Evolutionary conservation across 1,284 basidiomycete species (phyloP), one percentile per base, ranked within the genome.

Genomic region (Leccinum pachyderme): DNA sequence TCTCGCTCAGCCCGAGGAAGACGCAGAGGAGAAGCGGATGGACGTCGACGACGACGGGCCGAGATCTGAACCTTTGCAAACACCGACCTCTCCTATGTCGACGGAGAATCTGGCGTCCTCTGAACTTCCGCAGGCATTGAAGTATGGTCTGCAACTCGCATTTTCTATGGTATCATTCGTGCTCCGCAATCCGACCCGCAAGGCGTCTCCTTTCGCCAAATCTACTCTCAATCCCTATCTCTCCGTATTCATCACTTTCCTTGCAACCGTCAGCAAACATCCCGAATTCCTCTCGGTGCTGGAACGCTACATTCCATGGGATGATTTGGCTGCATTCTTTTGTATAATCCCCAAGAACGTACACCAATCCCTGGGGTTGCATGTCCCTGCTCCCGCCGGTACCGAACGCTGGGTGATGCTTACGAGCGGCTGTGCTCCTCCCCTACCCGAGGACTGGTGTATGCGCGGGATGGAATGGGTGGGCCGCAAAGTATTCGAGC

Each of bases 381-480:
- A 67, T 49, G 49, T 62, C 43, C 43, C 62, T 41, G 24, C 55
- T 33, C 58, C 53, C 15, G 41, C 57, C 3, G 69, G 66, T 1
- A 62, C 66, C 3, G 76, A 81, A 22, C 75, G 77, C 12, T 84
- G 83, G 77, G 64, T 74, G 9, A 81, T 89, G 77, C 74, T 90
- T 41, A 84, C 85, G 0, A 82, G 76, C 54, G 79, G 81, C 7
- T 85, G 81, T 53, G 75, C 81, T 12, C 90, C 83, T 1, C 89
- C 94, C 0, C 75, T 99, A 3, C 84, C 91, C 0, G 97, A 99
- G 71, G 97, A 99, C 70, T 98, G 95, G 93, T 92, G 91, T 63
- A 73, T 98, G 58, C 82, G 95, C 31, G 97, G 97, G 4, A 91
- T 95, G 84, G 91, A 93, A 60, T 99, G 96, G 96, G 87, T 92